A percentile compares a stretch with the other conserved stretches of the same genome.
Conservation (phyloP, 805 yeast species). For the Blastobotrys muscicola region DNA sequence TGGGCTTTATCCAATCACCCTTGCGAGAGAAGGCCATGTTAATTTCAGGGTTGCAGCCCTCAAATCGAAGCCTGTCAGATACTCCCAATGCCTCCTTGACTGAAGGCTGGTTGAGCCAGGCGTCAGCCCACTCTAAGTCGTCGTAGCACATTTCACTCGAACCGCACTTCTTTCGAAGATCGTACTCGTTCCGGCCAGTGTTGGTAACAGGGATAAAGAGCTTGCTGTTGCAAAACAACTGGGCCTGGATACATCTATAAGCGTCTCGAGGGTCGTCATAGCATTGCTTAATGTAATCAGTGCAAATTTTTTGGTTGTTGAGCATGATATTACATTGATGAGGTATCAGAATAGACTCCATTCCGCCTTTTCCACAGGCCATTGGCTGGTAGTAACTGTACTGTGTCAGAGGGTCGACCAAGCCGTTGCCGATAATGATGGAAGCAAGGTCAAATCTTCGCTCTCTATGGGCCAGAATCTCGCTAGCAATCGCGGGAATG, state of each 20-base stretch:
- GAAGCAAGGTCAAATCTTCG: constrained; percentile 60
- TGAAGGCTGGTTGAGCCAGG: constrained; percentile 42
- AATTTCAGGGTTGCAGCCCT: constrained; percentile 65
- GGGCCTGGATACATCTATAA: constrained; percentile 79
- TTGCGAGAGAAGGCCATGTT: constrained; percentile 51
- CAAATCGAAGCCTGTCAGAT: constrained; percentile 47
- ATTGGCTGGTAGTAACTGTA: constrained; percentile 76
- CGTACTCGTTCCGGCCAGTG: constrained; percentile 56
- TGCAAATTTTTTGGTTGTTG: constrained; percentile 54
- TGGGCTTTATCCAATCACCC: constrained; percentile 64
- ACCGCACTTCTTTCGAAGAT: constrained; percentile 45
- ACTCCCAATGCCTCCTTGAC: constrained; percentile 54
- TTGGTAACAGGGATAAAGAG: constrained; percentile 51
- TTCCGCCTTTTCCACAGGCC: constrained; percentile 89
- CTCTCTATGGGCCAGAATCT: constrained; percentile 39
- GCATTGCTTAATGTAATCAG: constrained; percentile 52
- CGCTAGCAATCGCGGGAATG: constrained; percentile 69
- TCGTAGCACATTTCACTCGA: constrained; percentile 48
- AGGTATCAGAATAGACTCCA: constrained; percentile 56
- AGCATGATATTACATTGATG: constrained; percentile 60
- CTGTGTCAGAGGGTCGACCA: constrained; percentile 77
- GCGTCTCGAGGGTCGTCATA: constrained; percentile 52
- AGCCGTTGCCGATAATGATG: constrained; percentile 85
- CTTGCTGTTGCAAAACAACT: constrained; percentile 66
- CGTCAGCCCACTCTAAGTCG: constrained; percentile 42